A percentile compares a stretch with the other conserved stretches of the same genome.
Evolutionary conservation across 805 yeast genomes (phyloP).

Genomic region (Candida fluviatilis): DNA sequence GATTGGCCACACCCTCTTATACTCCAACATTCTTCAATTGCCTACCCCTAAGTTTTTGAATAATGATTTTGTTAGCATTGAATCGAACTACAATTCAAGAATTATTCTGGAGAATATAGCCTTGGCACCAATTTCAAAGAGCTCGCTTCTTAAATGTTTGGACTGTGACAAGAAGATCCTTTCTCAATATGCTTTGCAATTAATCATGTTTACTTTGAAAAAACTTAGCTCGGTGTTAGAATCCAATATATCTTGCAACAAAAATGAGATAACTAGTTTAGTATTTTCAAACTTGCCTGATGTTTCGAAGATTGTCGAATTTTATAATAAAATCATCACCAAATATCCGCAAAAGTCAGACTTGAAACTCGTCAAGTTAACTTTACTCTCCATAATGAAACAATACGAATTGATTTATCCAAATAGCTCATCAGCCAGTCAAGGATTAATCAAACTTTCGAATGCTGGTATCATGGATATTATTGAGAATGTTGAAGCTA

Average conservation of each 20-base stretch:
- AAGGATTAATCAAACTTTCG: slow-evolving; percentile 15
- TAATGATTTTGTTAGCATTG: slow-evolving; percentile 4
- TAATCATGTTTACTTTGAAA: slow-evolving; percentile 49
- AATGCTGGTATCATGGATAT: slow-evolving; percentile 15
- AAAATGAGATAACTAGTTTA: slow-evolving; percentile 23
- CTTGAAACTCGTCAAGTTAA: slow-evolving; percentile 44
- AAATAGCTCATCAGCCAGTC: slow-evolving; percentile 11
- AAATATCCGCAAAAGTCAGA: slow-evolving; percentile 17
- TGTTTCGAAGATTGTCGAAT: slow-evolving; percentile 37
- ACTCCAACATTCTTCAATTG: slow-evolving; percentile 55
- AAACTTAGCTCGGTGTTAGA: slow-evolving; percentile 37
- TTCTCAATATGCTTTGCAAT: slow-evolving; percentile 59
- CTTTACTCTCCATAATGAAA: slow-evolving; percentile 43
- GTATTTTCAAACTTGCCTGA: slow-evolving; percentile 46
- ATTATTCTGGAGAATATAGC: slow-evolving; percentile 52
- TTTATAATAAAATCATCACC: slow-evolving; percentile 35
- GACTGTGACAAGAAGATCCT: slow-evolving; percentile 42
- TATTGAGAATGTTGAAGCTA: slow-evolving; percentile 10
- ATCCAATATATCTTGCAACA: slow-evolving; percentile 11
- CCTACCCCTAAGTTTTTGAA: slow-evolving; percentile 43
- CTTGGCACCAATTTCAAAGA: slow-evolving; percentile 60
- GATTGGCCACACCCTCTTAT: slow-evolving; percentile 66
- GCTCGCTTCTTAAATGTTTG: slow-evolving; percentile 56
- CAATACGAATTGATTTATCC: slow-evolving; percentile 37
- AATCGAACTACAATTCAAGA: slow-evolving; percentile 6